A percentile compares a stretch with the other conserved stretches of the same genome.
Evolutionary conservation across 1,139 yeast species (phyloP).

Genomic region (Debaryomyces robertsiae): DNA sequence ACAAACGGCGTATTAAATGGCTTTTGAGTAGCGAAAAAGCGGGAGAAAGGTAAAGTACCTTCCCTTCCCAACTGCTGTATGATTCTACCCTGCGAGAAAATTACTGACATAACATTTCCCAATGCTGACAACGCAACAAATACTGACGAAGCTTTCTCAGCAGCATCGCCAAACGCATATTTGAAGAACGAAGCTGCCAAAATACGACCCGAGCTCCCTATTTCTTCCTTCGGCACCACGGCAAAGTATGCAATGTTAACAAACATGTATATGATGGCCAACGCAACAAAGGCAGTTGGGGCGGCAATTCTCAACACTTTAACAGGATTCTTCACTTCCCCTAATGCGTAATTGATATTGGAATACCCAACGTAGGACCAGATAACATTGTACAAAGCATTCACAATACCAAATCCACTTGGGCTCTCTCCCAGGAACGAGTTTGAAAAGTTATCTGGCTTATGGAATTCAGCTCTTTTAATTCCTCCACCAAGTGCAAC

Average conservation of each 20-base stretch:
- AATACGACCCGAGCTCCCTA: slow-evolving; percentile 45
- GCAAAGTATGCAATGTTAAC: slow-evolving; percentile 63
- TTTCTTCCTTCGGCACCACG: slow-evolving; percentile 52
- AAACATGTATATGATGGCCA: slow-evolving; percentile 68
- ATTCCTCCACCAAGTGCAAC: slow-evolving; percentile 77
- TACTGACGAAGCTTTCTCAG: slow-evolving; percentile 51
- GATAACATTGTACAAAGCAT: slow-evolving; percentile 75
- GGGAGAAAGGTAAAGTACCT: slow-evolving; percentile 49
- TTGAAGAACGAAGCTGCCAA: slow-evolving; percentile 51
- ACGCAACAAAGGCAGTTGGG: slow-evolving; percentile 55
- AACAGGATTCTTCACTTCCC: slow-evolving; percentile 65
- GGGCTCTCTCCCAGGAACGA: slow-evolving; percentile 63
- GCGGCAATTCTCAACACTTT: slow-evolving; percentile 48
- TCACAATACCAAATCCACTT: slow-evolving; percentile 76
- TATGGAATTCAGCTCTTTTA: slow-evolving; percentile 47
- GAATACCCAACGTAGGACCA: slow-evolving; percentile 80
- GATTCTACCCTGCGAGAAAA: slow-evolving; percentile 53
- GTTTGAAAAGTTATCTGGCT: slow-evolving; percentile 61
- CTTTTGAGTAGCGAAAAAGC: slow-evolving; percentile 45
- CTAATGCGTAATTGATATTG: slow-evolving; percentile 80
- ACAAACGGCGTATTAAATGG: slow-evolving; percentile 50
- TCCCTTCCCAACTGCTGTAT: slow-evolving; percentile 53
- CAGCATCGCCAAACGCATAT: slow-evolving; percentile 47
- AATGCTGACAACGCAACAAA: slow-evolving; percentile 53
- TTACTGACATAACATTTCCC: slow-evolving; percentile 52